A percentile compares a stretch with the other conserved stretches of the same genome.
Conservation (phyloP, 2,329 filamentous ascomycete genomes). For the Tolypocladium tundrense region DNA sequence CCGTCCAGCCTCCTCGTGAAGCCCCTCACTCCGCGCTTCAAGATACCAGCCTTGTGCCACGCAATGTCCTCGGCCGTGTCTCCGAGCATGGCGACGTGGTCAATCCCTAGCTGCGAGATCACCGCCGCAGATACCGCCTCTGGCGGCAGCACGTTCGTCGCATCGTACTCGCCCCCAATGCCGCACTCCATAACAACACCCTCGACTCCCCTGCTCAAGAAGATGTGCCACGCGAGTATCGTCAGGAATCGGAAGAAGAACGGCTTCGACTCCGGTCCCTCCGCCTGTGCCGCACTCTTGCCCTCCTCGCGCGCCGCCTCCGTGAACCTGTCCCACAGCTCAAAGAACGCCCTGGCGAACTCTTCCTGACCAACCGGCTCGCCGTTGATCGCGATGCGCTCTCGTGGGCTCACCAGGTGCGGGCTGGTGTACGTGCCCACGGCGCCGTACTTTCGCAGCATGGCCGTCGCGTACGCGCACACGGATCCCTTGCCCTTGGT, state of each 20-base stretch:
- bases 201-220: conserved; percentile 63
- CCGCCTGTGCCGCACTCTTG: conserved; percentile 28
- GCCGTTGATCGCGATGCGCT: conserved; percentile 75
- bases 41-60: conserved; percentile 87
- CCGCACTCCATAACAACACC: conserved; percentile 85
- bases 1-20: conserved; percentile 22
- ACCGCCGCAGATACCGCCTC: conserved; percentile 58
- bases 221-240: conserved; percentile 77
- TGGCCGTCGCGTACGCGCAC: conserved; percentile 71
- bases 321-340: conserved; percentile 62
- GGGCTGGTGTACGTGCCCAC: conserved; percentile 79
- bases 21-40: conserved; percentile 49
- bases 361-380: conserved; percentile 53
- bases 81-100: conserved; percentile 75
- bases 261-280: conserved; percentile 58
- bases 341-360: conserved; percentile 73
- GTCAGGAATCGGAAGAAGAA: conserved; percentile 91
- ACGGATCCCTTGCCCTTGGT: conserved; percentile 94
- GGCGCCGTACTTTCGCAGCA: conserved; percentile 44
- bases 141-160: conserved; percentile 68
- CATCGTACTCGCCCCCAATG: conserved; percentile 88
- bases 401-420: conserved; percentile 72
- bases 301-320: conserved; percentile 23
- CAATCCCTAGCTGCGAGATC: conserved; percentile 73
- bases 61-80: conserved; percentile 69